phyloP scores from a whole-genome alignment of 805 yeast genomes.

The Diddensiella santjacobensis region DNA sequence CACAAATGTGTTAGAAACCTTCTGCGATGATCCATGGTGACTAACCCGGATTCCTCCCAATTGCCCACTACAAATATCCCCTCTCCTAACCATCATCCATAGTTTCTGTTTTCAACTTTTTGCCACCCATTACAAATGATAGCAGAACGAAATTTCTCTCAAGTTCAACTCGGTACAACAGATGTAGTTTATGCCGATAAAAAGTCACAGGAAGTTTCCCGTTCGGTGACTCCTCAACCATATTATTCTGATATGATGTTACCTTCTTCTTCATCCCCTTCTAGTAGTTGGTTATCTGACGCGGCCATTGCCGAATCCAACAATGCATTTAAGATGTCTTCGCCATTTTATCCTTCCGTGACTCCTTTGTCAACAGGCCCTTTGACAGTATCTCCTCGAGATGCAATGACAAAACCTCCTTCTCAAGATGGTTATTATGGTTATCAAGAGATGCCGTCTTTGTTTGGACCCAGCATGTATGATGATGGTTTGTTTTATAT shows the following conservation, averaged over 20 bases:
- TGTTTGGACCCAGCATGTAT: conserved; percentile 8
- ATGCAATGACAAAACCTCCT: conserved; percentile 15
- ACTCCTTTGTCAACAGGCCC: background rate
- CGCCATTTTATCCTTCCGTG: conserved; percentile 5
- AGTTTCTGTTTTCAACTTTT: too few species aligned
- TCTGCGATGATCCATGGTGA: too few species aligned
- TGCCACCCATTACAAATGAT: background rate
- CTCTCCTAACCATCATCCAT: too few species aligned
- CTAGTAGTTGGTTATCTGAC: background rate
- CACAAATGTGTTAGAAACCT: too few species aligned
- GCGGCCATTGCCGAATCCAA: background rate
- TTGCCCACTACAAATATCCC: too few species aligned
- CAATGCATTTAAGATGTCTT: conserved; percentile 7
- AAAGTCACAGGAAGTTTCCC: background rate
- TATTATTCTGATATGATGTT: background rate
- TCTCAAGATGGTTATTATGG: conserved; percentile 10
- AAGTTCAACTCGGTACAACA: background rate
- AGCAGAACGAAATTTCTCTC: background rate
- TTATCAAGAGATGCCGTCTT: conserved; percentile 8
- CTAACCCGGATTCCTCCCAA: too few species aligned
- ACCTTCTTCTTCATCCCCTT: background rate
- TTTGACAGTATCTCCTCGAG: conserved; percentile 7
- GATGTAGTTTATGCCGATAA: background rate
- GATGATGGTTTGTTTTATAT: conserved; percentile 10
- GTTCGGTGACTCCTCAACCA: background rate